Base-by-base conservation (phyloP, 495 filamentous ascomycete species). In the Penicillium pancosmium region DNA sequence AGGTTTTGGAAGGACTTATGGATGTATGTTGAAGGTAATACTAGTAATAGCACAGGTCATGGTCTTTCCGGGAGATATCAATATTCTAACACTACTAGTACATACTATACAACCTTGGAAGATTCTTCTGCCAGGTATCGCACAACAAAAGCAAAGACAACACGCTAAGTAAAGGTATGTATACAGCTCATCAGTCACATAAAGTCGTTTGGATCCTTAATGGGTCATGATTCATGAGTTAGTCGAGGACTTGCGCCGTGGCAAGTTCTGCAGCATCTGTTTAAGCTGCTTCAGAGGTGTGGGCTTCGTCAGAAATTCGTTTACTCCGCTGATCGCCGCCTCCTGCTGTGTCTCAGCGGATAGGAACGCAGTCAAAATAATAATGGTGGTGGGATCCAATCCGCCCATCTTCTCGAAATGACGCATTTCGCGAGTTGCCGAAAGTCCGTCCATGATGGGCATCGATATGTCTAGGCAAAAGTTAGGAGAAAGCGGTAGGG, bases 371-470 rank as follows among this genome's bases (percentile, higher is more conserved):
- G 86, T 88, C 9, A 89, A 72, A 1, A 86, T 82, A 31, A 89
- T 82, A 40, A 89, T 80, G n/a, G 73, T 74, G 9, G 76, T 74
- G 0, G 73, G 74, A 5, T 33, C n/a, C 12, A 50, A 54, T 12
- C 56, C 46, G 3, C 61, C 34, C 1, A 18, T 38, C 38, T 60
- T 63, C 67, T 89, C 86, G 49, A 83, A 76, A 15, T 73, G 68
- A 15, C 86, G 73, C 56, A 88, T 87, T 25, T 77, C 71, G 5
- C 80, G 75, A 4, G 86, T 84, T 5, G 84, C 78, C 49, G 83
- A 80, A n/a, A 88, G 73, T 13, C 86, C 86, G 52, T 87, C 82
- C 73, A 88, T 84, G 0, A 86, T 63, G 0, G 87, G 87, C 87
- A 90, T 89, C 46, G 81, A 82, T 36, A 88, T 82, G 52, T 87